phyloP scores from a whole-genome alignment of 305 asterid genomes.

The Solanum hybrid region DNA sequence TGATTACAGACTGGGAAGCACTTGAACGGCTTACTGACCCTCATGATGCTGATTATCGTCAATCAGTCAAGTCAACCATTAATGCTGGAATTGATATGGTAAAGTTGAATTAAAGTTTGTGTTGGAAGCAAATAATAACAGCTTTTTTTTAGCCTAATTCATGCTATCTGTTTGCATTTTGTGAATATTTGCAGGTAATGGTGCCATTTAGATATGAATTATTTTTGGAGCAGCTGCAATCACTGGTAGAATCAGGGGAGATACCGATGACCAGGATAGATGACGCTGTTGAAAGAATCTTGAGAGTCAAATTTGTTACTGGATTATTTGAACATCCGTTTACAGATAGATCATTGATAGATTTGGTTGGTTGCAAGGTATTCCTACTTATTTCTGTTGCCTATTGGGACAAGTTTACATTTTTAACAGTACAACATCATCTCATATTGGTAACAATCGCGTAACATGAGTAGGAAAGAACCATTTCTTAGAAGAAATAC shows the following conservation, averaged over 20 bases:
- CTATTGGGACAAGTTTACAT: neutral
- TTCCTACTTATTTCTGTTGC: conserved; percentile 8
- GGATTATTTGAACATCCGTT: conserved; percentile 77
- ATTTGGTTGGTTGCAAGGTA: conserved; percentile 91
- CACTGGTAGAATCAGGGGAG: conserved; percentile 74
- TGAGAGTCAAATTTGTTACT: conserved; percentile 80
- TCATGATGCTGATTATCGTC: conserved; percentile 64
- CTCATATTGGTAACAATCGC: neutral
- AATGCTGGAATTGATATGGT: conserved; percentile 88
- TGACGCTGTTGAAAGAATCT: conserved; percentile 91
- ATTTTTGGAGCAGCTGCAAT: conserved; percentile 60
- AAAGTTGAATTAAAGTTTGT: conserved; percentile 2
- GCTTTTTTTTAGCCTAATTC: neutral
- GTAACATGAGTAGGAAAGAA: neutral
- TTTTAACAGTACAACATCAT: neutral
- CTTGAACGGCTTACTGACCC: conserved; percentile 71
- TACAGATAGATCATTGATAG: conserved; percentile 70
- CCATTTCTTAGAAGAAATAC: neutral
- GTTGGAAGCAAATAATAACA: neutral
- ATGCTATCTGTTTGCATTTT: neutral
- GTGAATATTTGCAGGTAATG: conserved; percentile 65
- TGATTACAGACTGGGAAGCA: conserved; percentile 83
- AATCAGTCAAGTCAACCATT: conserved; percentile 48
- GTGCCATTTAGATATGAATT: conserved; percentile 83
- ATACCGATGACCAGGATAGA: conserved; percentile 72